A percentile compares a stretch with the other conserved stretches of the same genome.
These are phyloP conservation scores for Cryptosporidium parvum DNA, from an alignment of 169 alveolate species.

Conservation along the genomic window DNA sequence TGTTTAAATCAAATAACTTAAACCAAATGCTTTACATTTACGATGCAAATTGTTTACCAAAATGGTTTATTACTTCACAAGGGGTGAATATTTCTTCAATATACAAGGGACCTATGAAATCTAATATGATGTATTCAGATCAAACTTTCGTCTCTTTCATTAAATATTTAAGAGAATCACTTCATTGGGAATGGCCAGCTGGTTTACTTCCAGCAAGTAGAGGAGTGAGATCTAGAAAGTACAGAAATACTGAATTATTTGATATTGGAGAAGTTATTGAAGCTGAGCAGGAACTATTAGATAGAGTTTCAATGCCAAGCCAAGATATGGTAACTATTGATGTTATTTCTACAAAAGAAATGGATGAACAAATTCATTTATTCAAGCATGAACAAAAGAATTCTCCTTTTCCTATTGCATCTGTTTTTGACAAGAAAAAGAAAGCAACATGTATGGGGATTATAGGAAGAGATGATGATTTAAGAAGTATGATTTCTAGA, in stretches of 20 bases:
- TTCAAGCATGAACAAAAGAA: constrained; percentile 39
- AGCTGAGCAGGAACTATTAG: constrained; percentile 82
- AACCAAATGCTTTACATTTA: constrained; percentile 80
- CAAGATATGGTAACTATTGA: constrained; percentile 72
- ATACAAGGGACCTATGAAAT: constrained; percentile 38
- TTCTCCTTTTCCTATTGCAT: constrained; percentile 61
- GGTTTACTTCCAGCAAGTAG: constrained; percentile 88
- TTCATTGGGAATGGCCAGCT: constrained; percentile 89
- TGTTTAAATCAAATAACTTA: constrained; percentile 83
- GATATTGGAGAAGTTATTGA: constrained; percentile 85
- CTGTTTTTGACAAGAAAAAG: constrained; percentile 32
- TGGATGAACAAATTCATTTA: constrained; percentile 61
- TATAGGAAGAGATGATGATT: constrained; percentile 51
- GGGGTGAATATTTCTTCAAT: not conserved
- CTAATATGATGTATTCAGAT: constrained; percentile 55
- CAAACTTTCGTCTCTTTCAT: constrained; percentile 35
- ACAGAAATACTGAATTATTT: constrained; percentile 83
- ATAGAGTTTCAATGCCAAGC: constrained; percentile 70
- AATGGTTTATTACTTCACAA: constrained; percentile 2
- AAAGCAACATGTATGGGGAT: constrained; percentile 73
- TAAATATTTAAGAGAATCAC: constrained; percentile 77
- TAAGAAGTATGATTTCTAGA: constrained; percentile 59
- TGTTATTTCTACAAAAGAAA: constrained; percentile 24
- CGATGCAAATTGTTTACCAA: constrained; percentile 68
- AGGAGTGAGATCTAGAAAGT: constrained; percentile 84